Conservation (phyloP, 2,329 filamentous ascomycete species). For the Diplodia mutila region DNA sequence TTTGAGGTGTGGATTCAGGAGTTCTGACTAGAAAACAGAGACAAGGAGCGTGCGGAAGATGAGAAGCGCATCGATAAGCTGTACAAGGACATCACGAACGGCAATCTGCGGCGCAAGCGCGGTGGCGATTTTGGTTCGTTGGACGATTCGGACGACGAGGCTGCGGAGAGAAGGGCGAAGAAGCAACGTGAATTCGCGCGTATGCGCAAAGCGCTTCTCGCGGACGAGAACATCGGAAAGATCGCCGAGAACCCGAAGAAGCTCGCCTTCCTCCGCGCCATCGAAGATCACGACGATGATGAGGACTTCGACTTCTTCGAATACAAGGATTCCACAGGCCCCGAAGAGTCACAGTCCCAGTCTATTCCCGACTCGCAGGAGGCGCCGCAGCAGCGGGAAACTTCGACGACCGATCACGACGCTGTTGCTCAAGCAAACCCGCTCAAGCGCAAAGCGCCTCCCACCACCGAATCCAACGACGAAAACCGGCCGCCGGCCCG, state of each 20-base stretch:
- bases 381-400: conserved; percentile 21
- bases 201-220: conserved; percentile 85
- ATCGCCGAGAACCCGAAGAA: conserved; percentile 89
- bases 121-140: conserved; percentile 75
- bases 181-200: conserved; percentile 88
- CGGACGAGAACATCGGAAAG: conserved; percentile 88
- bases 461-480: conserved; percentile 47
- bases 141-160: conserved; percentile 90
- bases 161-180: conserved; percentile 71
- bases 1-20: not conserved
- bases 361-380: conserved; percentile 47
- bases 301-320: conserved; percentile 78
- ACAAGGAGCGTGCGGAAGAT: conserved; percentile 77
- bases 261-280: conserved; percentile 84
- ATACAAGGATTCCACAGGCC: conserved; percentile 23
- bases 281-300: conserved; percentile 76
- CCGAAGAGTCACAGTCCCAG: conserved; percentile 38
- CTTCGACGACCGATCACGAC: not conserved
- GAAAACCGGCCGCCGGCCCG: conserved; percentile 58
- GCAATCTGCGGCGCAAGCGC: conserved; percentile 81
- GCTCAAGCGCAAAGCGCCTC: conserved; percentile 42
- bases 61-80: conserved; percentile 89
- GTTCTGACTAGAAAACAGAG: conserved; percentile 52
- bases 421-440: conserved; percentile 31
- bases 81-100: conserved; percentile 89